Base-by-base conservation (phyloP, 805 yeast species). In the Myxozyma kluyveri region DNA sequence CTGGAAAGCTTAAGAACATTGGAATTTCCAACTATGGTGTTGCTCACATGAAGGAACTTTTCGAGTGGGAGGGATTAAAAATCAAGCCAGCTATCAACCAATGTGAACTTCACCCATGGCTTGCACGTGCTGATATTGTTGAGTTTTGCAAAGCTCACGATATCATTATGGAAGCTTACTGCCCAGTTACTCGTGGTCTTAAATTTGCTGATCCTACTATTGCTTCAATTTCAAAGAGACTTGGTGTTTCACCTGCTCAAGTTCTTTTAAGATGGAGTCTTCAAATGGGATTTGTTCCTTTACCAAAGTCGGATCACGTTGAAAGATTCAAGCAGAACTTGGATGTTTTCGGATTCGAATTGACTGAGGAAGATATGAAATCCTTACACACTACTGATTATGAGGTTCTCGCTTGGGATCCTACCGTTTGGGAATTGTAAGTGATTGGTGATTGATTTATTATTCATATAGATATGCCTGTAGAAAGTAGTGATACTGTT, bases 51-150 rank as follows among this genome's bases (percentile, higher is more conserved):
- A 67, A 79, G 60, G 85, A 82, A 65, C 65, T 83, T 21, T 62
- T 76, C 35, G 63, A 63, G 3, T 77, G 79, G 74, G 67, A 67
- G 9, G 77, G 71, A 2, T 68, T 81, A 37, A 69, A 67, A 47
- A 63, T 67, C 49, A 74, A 73, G 58, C 88, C 95, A 0, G 88
- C 81, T 1, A 82, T 84, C 33, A 83, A 86, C 65, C 93, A 87
- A 65, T 75, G 86, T 61, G 78, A 74, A 56, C 70, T 77, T 50
- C 78, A 77, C 58, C 81, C 82, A 21, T 78, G 80, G 79, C 67
- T 73, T 57, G 67, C 65, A 59, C 70, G 72, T 54, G 60, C 61
- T 21, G 70, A 71, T 49, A 62, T 82, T 50, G 71, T 73, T 29
- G 69, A 72, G 27, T 82, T 64, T 64, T 73, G 74, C 59, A 64